phyloP scores from a whole-genome alignment of 1,284 basidiomycete species.

The Cystobasidium sp. region DNA sequence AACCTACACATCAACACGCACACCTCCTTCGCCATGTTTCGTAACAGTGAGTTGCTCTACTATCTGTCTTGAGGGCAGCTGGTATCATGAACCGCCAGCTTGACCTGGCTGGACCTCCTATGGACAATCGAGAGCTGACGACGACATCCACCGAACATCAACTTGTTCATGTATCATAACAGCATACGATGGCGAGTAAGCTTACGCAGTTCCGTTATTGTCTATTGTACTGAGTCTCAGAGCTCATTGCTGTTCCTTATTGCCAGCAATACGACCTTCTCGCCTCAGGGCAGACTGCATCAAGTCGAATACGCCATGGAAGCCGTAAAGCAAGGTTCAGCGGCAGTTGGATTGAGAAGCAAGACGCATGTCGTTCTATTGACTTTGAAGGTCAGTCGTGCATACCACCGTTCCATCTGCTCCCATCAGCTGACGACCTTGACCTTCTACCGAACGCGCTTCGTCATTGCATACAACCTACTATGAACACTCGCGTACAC shows the following conservation, averaged over 20 bases:
- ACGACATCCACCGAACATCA: not conserved
- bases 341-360: slow-evolving; percentile 91
- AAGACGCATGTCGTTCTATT: slow-evolving; percentile 93
- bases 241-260: not conserved
- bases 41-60: slow-evolving; percentile 34
- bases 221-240: not conserved
- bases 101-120: not conserved
- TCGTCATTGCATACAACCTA: slow-evolving; percentile 18
- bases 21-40: slow-evolving; percentile 23
- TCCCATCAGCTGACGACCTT: not conserved
- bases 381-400: slow-evolving; percentile 75
- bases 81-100: not conserved
- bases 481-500: not conserved
- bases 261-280: slow-evolving; percentile 82
- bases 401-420: not conserved
- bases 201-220: not conserved
- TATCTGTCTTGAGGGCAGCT: not conserved
- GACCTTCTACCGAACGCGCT: not conserved
- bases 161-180: not conserved
- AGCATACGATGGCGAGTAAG: slow-evolving; percentile 45
- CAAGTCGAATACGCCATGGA: slow-evolving; percentile 99
- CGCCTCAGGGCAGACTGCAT: slow-evolving; percentile 76
- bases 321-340: slow-evolving; percentile 99
- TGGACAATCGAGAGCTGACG: slow-evolving; percentile 34
- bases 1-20: not conserved